Conservation (phyloP, 352 stramenopile genomes). For the Pilasporangium apinafurcum region DNA sequence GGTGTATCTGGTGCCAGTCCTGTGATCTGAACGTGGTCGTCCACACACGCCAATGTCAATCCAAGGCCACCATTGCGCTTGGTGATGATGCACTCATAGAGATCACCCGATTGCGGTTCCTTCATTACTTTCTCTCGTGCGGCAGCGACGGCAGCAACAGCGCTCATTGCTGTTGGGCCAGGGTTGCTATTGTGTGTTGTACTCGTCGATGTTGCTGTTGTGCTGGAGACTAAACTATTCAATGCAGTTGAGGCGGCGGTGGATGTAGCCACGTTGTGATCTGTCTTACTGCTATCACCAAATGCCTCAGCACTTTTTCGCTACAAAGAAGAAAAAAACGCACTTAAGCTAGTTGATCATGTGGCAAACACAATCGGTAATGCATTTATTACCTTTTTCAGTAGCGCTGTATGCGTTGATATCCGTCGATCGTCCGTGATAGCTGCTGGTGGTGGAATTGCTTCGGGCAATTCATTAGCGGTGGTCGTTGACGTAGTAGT, state of each 20-base stretch:
- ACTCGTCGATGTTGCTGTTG: constrained; percentile 13
- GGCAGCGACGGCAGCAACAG: constrained; percentile 16
- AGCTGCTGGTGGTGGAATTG: constrained; percentile 2
- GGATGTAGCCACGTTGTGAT: constrained; percentile 11
- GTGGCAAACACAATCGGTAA: no score
- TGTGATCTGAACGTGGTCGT: constrained; percentile 83
- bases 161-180: constrained; percentile 5
- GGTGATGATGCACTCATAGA: constrained; percentile 85
- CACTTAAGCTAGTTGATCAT: no score
- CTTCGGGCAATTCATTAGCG: not conserved
- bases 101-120: constrained; percentile 65
- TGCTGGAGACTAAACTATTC: constrained; percentile 20
- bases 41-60: constrained; percentile 70
- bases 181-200: constrained; percentile 3
- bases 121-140: constrained; percentile 80
- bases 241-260: constrained; percentile 10
- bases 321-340: constrained; percentile 12
- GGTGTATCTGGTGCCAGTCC: constrained; percentile 64
- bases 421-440: constrained; percentile 19
- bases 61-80: constrained; percentile 71
- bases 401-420: constrained; percentile 11
- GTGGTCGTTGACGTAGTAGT: constrained; percentile 2
- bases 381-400: constrained; percentile 34
- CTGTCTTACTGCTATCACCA: constrained; percentile 21
- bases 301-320: constrained; percentile 51